Percentiles rank a stretch among this genome's conserved stretches.
phyloP scores from a whole-genome alignment of 768 basidiomycete genomes.

The Leccinum variicolor region DNA sequence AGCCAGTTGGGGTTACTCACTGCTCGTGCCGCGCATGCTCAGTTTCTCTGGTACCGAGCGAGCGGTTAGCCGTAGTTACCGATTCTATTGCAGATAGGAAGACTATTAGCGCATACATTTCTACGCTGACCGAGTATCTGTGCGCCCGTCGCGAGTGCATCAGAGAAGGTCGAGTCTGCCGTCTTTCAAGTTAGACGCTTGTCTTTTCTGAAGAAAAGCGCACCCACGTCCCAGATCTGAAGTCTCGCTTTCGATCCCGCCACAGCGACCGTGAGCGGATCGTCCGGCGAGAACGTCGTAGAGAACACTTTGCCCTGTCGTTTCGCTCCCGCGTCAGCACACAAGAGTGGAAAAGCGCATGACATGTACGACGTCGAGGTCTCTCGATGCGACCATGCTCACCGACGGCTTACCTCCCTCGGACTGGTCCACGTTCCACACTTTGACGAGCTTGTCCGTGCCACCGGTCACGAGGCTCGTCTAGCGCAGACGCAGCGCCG shows the following conservation, averaged over 20 bases:
- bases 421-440: constrained; percentile 88
- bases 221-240: constrained; percentile 92
- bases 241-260: constrained; percentile 92
- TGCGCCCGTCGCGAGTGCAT: constrained; percentile 17
- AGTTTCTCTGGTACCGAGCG: constrained; percentile 79
- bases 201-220: constrained; percentile 59
- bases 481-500: constrained; percentile 82
- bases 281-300: constrained; percentile 87
- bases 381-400: constrained; percentile 80
- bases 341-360: neutral
- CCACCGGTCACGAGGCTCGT: constrained; percentile 91
- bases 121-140: constrained; percentile 53
- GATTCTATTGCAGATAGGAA: constrained; percentile 62
- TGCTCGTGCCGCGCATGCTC: constrained; percentile 78
- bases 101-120: constrained; percentile 76
- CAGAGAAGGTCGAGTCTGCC: constrained; percentile 30
- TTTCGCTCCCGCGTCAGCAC: neutral
- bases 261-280: constrained; percentile 89
- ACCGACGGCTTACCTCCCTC: constrained; percentile 65
- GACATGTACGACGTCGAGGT: constrained; percentile 80
- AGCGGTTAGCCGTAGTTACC: constrained; percentile 73
- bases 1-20: constrained; percentile 44
- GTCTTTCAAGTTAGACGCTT: constrained; percentile 32
- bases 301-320: constrained; percentile 95
- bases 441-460: constrained; percentile 90